phyloP scores from a whole-genome alignment of 106 monocot genomes.

The Triglochin maritima region DNA sequence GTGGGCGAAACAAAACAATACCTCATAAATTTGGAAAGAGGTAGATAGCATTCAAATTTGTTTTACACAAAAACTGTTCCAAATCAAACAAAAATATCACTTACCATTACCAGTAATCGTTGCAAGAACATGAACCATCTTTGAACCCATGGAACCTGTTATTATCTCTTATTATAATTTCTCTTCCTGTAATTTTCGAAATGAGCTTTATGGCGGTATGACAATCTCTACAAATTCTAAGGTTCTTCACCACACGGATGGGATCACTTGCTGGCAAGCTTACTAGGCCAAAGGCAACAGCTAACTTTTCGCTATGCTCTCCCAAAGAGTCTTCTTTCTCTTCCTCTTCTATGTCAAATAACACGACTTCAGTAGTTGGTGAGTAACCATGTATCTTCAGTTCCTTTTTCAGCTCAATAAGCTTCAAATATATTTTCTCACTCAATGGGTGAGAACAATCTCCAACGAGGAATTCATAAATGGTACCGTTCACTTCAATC shows the following conservation, averaged over 20 bases:
- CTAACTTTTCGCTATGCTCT: conserved; percentile 55
- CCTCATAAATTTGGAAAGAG: too few relatives aligned
- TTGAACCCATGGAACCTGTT: conserved; percentile 61
- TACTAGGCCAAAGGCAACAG: conserved; percentile 38
- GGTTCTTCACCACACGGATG: conserved; percentile 70
- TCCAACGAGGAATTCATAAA: conserved; percentile 66
- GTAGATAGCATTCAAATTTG: too few relatives aligned
- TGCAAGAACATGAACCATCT: conserved; percentile 53
- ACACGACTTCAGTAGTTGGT: conserved; percentile 38
- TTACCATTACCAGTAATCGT: conserved; percentile 55
- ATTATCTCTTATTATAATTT: conserved; percentile 58
- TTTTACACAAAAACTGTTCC: too few relatives aligned
- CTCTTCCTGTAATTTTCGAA: conserved; percentile 29
- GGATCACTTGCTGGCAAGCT: not conserved
- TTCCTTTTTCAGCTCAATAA: conserved; percentile 24
- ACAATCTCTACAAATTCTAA: conserved; percentile 66
- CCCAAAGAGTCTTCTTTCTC: conserved; percentile 42
- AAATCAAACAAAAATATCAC: not conserved
- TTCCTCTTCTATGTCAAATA: conserved; percentile 54
- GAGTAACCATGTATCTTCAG: conserved; percentile 30
- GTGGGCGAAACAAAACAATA: too few relatives aligned
- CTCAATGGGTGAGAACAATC: conserved; percentile 21
- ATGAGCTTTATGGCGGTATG: conserved; percentile 57
- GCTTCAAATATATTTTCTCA: conserved; percentile 29
- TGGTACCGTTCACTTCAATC: conserved; percentile 44